Conservation (phyloP, 164 flowering plant species). For the Magnolia kwangsiensis region DNA sequence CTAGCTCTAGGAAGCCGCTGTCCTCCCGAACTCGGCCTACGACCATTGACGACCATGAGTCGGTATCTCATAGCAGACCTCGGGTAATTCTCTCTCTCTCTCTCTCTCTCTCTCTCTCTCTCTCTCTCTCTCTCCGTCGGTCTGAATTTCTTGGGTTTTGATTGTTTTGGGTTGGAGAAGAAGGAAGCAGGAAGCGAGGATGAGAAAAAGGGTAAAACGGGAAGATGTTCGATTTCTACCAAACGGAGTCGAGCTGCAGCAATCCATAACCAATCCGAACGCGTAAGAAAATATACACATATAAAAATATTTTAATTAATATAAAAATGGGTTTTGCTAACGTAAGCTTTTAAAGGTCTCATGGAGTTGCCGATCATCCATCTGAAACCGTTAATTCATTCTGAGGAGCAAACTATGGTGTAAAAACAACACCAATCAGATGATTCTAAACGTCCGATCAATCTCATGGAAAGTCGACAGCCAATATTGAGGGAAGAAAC, state of each 20-base stretch:
- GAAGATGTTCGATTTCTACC: conserved; percentile 51
- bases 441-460: no score
- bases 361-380: no score
- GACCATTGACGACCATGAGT: conserved; percentile 58
- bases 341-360: no score
- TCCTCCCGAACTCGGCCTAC: conserved; percentile 25
- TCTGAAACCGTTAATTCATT: no score
- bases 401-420: no score
- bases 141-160: not conserved
- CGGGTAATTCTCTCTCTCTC: conserved; percentile 24
- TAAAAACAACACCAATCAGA: no score
- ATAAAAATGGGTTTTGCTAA: no score
- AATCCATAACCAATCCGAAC: conserved; percentile 85
- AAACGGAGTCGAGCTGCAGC: conserved; percentile 83
- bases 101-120: not conserved
- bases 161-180: conserved; percentile 14
- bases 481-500: no score
- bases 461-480: no score
- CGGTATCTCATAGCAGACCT: conserved; percentile 52
- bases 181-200: conserved; percentile 33
- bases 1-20: conserved; percentile 37
- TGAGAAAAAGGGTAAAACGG: conserved; percentile 27
- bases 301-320: no score
- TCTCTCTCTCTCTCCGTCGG: not conserved
- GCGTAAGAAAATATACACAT: conserved; percentile 33